Evolutionary conservation across 805 yeast species (phyloP).

Genomic region (Saccharomycopsis babjevae): DNA sequence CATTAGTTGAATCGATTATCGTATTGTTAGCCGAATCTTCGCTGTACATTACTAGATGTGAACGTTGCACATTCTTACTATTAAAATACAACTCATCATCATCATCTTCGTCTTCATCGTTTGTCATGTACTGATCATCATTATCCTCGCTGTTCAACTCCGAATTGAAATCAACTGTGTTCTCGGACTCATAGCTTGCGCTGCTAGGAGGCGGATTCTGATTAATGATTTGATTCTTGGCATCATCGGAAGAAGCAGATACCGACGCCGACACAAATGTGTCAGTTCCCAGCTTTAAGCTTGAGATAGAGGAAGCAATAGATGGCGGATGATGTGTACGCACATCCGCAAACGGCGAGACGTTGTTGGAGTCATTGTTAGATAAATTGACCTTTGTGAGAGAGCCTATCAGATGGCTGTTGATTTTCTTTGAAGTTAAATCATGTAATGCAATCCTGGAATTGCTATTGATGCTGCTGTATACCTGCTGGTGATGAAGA

Average conservation of each 20-base stretch:
- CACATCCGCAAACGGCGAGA: neutral
- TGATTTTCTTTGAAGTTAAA: neutral
- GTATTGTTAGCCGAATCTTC: neutral
- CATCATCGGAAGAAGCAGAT: neutral
- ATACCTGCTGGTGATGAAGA: neutral
- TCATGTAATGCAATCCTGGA: neutral
- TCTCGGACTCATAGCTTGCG: neutral
- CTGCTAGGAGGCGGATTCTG: neutral
- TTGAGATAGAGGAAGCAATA: neutral
- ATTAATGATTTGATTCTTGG: neutral
- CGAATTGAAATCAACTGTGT: constrained; percentile 1
- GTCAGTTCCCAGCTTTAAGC: neutral
- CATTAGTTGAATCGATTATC: neutral
- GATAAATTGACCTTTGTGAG: neutral
- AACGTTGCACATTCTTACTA: neutral
- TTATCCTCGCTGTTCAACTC: neutral
- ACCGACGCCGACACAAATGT: neutral
- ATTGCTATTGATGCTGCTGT: neutral
- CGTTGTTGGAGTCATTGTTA: neutral
- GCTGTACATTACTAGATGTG: neutral
- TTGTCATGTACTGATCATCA: constrained; percentile 5
- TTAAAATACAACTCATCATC: neutral
- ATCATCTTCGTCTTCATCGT: constrained; percentile 2
- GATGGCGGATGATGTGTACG: neutral
- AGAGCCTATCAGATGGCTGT: neutral